phyloP scores from a whole-genome alignment of 805 yeast genomes.

The Ogataea siamensis region DNA sequence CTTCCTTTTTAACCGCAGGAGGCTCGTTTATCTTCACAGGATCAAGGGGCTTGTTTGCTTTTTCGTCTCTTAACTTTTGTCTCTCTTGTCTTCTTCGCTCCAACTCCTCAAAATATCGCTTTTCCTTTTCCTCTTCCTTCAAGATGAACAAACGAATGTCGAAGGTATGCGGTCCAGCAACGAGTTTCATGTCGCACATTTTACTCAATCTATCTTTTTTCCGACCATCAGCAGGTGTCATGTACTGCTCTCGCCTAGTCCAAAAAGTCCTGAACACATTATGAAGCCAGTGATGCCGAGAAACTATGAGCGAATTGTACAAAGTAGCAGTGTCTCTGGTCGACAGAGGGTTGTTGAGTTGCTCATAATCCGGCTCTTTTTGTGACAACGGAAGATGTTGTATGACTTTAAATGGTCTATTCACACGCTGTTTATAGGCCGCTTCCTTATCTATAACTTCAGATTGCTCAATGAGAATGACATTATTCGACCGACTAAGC shows the following conservation, averaged over 20 bases:
- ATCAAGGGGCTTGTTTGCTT: slow-evolving; percentile 16
- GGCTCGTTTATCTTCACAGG: not conserved
- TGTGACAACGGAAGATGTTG: slow-evolving; percentile 67
- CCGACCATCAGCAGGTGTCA: slow-evolving; percentile 42
- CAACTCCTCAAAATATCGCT: slow-evolving; percentile 33
- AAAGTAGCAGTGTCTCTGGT: slow-evolving; percentile 71
- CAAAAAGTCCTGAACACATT: slow-evolving; percentile 77
- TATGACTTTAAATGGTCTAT: slow-evolving; percentile 63
- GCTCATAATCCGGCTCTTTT: slow-evolving; percentile 60
- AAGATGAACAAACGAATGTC: slow-evolving; percentile 77
- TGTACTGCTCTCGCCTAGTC: slow-evolving; percentile 50
- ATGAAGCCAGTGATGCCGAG: slow-evolving; percentile 67
- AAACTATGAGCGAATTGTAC: slow-evolving; percentile 67
- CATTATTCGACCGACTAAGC: slow-evolving; percentile 26
- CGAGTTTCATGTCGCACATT: slow-evolving; percentile 69
- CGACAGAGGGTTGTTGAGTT: slow-evolving; percentile 63
- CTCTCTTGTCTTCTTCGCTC: slow-evolving; percentile 31
- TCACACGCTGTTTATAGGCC: slow-evolving; percentile 30
- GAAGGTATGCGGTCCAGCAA: slow-evolving; percentile 81
- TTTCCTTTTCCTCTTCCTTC: slow-evolving; percentile 72
- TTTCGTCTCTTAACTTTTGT: slow-evolving; percentile 36
- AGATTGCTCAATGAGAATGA: slow-evolving; percentile 29
- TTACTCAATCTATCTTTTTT: slow-evolving; percentile 84
- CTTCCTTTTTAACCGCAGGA: slow-evolving; percentile 1
- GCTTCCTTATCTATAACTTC: slow-evolving; percentile 32